Evolutionary conservation across 139 green algal species (phyloP).

Genomic region (Parachlorella kessleri): DNA sequence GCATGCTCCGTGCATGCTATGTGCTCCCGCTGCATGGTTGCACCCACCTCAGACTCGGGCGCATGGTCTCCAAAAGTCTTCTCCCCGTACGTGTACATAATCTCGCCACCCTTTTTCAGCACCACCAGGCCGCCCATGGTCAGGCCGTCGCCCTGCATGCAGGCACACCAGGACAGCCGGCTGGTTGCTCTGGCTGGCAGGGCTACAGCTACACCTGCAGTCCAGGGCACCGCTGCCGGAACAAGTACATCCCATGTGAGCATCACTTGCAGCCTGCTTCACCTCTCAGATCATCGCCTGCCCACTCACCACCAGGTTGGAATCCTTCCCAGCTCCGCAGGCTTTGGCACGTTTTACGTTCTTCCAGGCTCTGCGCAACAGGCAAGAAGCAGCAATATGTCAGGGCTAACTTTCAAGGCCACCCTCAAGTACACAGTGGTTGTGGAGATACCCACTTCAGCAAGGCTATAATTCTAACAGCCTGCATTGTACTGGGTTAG

Average conservation of each 20-base stretch:
- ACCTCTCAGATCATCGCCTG: too few species aligned
- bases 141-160: constrained; percentile 26
- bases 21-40: too few species aligned
- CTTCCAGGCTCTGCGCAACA: constrained; percentile 9
- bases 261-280: too few species aligned
- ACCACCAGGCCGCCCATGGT: constrained; percentile 41
- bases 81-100: constrained; percentile 36
- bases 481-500: neutral
- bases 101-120: constrained; percentile 23
- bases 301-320: constrained; percentile 25
- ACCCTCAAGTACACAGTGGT: too few species aligned
- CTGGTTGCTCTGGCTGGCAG: too few species aligned
- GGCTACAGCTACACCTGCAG: too few species aligned
- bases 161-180: too few species aligned
- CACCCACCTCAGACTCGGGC: constrained; percentile 22
- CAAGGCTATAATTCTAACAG: neutral
- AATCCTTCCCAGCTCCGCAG: constrained; percentile 24
- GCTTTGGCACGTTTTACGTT: constrained; percentile 32
- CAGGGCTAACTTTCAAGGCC: too few species aligned
- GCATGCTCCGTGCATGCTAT: too few species aligned
- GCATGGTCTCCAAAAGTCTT: constrained; percentile 52
- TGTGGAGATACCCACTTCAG: neutral
- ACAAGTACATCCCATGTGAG: too few species aligned
- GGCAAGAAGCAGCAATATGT: neutral
- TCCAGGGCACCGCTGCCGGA: too few species aligned